These are phyloP conservation scores for Aspergillus sp. DNA, from an alignment of 2,329 filamentous ascomycete species.

Conservation along the genomic window DNA sequence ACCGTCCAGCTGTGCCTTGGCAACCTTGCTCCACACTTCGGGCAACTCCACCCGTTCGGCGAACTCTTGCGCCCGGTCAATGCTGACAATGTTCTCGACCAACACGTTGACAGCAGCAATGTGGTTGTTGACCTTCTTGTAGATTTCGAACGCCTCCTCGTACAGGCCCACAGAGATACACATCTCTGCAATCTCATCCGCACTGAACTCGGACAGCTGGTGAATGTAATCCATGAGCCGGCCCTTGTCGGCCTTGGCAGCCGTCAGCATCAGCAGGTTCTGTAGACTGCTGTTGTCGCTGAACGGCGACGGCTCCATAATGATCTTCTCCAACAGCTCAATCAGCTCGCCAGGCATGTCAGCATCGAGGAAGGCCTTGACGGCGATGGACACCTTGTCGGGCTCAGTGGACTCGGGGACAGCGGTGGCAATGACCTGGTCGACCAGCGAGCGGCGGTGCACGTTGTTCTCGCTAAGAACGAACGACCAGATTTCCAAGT, in stretches of 20 bases:
- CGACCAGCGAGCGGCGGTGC: constrained; percentile 83
- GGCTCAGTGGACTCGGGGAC: constrained; percentile 89
- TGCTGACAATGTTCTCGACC: constrained; percentile 93
- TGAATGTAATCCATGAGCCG: constrained; percentile 96
- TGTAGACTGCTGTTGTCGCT: constrained; percentile 95
- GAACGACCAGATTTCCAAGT: constrained; percentile 86
- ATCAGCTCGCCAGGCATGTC: constrained; percentile 92
- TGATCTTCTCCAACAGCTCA: constrained; percentile 97
- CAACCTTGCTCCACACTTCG: constrained; percentile 97
- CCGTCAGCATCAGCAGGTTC: constrained; percentile 92
- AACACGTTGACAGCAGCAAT: constrained; percentile 80
- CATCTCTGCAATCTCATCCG: constrained; percentile 84
- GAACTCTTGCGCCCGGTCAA: constrained; percentile 91
- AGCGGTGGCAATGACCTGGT: constrained; percentile 92
- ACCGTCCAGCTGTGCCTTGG: constrained; percentile 94
- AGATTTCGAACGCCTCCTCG: constrained; percentile 96
- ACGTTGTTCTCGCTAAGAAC: constrained; percentile 94
- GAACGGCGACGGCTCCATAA: constrained; percentile 97
- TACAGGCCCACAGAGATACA: constrained; percentile 92
- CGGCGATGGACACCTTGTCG: constrained; percentile 87
- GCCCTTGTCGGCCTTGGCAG: constrained; percentile 90
- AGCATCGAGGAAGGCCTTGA: constrained; percentile 82
- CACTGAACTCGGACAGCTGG: constrained; percentile 76
- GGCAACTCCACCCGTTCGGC: constrained; percentile 89
- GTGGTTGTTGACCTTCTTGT: constrained; percentile 94